Conservation (phyloP, 768 basidiomycete species). For the Zangia roseola region DNA sequence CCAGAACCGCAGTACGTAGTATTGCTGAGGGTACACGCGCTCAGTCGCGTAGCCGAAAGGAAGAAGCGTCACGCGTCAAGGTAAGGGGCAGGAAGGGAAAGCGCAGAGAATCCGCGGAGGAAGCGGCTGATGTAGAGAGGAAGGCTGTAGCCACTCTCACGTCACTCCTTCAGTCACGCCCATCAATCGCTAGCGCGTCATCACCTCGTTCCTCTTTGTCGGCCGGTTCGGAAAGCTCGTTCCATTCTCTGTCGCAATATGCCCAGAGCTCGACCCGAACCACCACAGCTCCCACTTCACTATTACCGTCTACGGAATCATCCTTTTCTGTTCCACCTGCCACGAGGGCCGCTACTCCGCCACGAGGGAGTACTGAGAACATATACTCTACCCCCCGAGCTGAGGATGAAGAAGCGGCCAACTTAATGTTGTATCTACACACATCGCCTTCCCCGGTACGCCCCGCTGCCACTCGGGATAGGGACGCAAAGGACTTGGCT, state of each 20-base stretch:
- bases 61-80: constrained; percentile 37
- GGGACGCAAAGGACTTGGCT: constrained; percentile 50
- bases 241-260: constrained; percentile 61
- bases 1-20: constrained; percentile 33
- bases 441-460: constrained; percentile 83
- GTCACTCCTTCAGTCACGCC: constrained; percentile 63
- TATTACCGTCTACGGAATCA: constrained; percentile 40
- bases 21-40: constrained; percentile 49
- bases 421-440: constrained; percentile 80
- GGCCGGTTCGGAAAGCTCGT: constrained; percentile 67
- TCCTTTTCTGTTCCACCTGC: constrained; percentile 30
- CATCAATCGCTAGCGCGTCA: constrained; percentile 58
- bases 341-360: constrained; percentile 35
- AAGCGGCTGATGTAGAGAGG: constrained; percentile 60
- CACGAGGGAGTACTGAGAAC: constrained; percentile 31
- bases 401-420: constrained; percentile 78
- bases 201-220: constrained; percentile 72
- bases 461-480: constrained; percentile 44
- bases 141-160: constrained; percentile 83
- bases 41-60: constrained; percentile 42
- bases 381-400: constrained; percentile 51
- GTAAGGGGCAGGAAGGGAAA: constrained; percentile 49
- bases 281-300: constrained; percentile 39
- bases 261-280: constrained; percentile 66
- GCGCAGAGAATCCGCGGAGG: constrained; percentile 38